Base-by-base conservation (phyloP, 1,139 yeast species). In the Candida freyschussii region DNA sequence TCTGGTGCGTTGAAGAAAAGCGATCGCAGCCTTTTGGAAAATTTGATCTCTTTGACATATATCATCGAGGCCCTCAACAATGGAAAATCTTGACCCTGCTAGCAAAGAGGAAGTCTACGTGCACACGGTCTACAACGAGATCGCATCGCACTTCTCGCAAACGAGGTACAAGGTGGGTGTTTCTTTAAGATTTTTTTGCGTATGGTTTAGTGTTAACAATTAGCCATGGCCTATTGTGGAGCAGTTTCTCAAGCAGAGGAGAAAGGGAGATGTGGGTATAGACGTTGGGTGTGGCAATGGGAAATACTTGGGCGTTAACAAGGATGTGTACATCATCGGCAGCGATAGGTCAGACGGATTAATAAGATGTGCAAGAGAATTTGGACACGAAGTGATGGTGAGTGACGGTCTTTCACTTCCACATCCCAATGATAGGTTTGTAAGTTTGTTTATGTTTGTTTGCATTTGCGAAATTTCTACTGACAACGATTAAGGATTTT, bases 211-310 rank as follows among this genome's bases (percentile, higher is more conserved):
- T 31, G 15, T 2, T 4, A 7, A 11, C 13, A 13, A 8, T 9
- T 23, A 36, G 62, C 97, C 97, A 17, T 91, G 98, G 98, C 98
- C 98, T 6, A 78, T 87, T 12, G 98, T 93, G 13, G 85, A 83
- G 35, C 60, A 67, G 41, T 91, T 82, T 53, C 61, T 91, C 30
- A 55, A 50, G 14, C 48, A 47, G 2, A 65, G 64, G 41, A 33
- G 44, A 0, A 47, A 50, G 1, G 78, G 78, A 6, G 55, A 69
- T 5, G 44, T 76, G 7, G 83, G 83, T 2, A 59, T 74, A 43
- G 93, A 83, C 55, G 84, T 91, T 13, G 98, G 98, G 0, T 91
- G 97, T 57, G 98, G 98, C 3, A 91, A 93, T 53, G 98, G 98
- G 9, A 91, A 91, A 53, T 91, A 93, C 53, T 59, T 91, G 35